phyloP scores from a whole-genome alignment of 768 basidiomycete species.

The Naganishia kalamii region DNA sequence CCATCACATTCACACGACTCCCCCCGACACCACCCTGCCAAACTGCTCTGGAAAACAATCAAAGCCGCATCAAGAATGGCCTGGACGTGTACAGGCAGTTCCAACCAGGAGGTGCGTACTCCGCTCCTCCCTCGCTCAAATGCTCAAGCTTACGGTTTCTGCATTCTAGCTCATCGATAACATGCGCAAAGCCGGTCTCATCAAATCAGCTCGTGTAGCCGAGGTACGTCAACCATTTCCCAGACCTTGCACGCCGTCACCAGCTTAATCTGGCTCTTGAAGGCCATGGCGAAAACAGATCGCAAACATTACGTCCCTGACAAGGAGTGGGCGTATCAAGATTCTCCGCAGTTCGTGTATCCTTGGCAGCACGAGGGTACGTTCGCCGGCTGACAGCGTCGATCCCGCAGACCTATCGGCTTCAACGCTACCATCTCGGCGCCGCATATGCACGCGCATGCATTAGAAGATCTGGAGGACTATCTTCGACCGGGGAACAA shows the following conservation, averaged over 20 bases:
- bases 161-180: slow-evolving; percentile 8
- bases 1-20: background rate
- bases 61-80: background rate
- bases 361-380: background rate
- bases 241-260: too few species aligned
- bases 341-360: slow-evolving; percentile 62
- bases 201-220: slow-evolving; percentile 1
- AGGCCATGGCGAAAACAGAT: slow-evolving; percentile 69
- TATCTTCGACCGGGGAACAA: slow-evolving; percentile 63
- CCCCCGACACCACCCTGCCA: background rate
- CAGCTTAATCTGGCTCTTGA: background rate
- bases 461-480: slow-evolving; percentile 67
- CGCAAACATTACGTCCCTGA: slow-evolving; percentile 61
- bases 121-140: background rate
- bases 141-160: background rate
- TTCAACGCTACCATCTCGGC: slow-evolving; percentile 89
- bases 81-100: slow-evolving; percentile 10
- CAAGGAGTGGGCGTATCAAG: slow-evolving; percentile 59
- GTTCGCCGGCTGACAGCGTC: background rate
- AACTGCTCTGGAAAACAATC: background rate
- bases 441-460: slow-evolving; percentile 95
- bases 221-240: background rate
- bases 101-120: slow-evolving; percentile 6
- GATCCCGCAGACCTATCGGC: slow-evolving; percentile 58
- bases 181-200: slow-evolving; percentile 7